These are phyloP conservation scores for Potentilla sterilis DNA, from an alignment of 306 rosid species.

Conservation along the genomic window DNA sequence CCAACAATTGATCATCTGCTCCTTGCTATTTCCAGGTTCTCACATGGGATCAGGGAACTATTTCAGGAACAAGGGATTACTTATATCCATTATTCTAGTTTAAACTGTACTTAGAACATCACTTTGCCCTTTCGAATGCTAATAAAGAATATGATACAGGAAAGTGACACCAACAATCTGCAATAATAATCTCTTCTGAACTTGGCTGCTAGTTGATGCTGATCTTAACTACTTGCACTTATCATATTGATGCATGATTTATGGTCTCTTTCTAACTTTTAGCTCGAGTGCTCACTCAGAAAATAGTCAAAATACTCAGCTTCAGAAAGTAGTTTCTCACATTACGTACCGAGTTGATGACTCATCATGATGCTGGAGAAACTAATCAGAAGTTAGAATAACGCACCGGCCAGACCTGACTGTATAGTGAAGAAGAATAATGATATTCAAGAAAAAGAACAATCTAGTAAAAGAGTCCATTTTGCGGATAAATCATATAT, in stretches of 20 bases:
- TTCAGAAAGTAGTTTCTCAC: neutral
- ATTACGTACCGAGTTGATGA: conserved; percentile 1
- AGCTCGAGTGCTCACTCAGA: neutral
- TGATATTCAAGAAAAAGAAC: neutral
- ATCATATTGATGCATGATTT: neutral
- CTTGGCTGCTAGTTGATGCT: neutral
- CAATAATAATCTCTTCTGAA: neutral
- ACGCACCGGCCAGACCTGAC: neutral
- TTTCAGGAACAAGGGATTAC: neutral
- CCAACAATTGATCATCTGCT: neutral
- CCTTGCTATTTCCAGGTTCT: conserved; percentile 7
- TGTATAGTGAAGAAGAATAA: neutral
- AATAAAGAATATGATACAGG: neutral
- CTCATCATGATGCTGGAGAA: neutral
- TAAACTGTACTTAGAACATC: neutral
- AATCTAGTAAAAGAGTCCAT: neutral
- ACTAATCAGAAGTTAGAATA: neutral
- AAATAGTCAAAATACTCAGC: neutral
- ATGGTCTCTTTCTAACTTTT: neutral
- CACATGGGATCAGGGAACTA: conserved; percentile 2
- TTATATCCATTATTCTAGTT: neutral
- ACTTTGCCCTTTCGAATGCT: neutral
- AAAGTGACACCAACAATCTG: neutral
- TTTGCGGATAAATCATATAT: neutral
- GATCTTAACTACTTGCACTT: conserved; percentile 3